Evolutionary conservation across 441 rosid species (phyloP), one percentile per base, ranked within the genome.

Genomic region (Adansonia grandidieri): DNA sequence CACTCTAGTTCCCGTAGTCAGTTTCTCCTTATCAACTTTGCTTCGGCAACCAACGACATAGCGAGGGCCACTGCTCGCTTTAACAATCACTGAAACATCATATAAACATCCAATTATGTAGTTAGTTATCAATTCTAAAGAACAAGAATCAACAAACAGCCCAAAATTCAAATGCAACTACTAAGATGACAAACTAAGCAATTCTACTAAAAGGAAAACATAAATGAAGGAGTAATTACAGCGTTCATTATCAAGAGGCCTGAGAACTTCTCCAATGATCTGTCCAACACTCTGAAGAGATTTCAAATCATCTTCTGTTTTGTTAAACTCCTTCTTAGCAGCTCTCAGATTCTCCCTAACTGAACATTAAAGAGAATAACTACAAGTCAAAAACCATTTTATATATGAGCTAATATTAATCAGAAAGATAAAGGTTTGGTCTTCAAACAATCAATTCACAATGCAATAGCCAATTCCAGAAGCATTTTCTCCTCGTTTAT

Each of bases 251-350:
- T 96, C 98, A 1, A 96, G 95, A 32, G 98, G 96, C 82, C 98
- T 81, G 71, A 96, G 97, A 78, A 96, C 98, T 92, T 94, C 99
- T 71, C 99, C 99, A 6, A 96, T 96, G 74, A 96, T 93, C 84
- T 96, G 97, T 1, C 99, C 99, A 81, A 94, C 98, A 86, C 99
- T 94, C 77, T 96, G 98, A 81, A 96, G 99, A 74, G 98, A 93
- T 87, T 96, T 96, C 67, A 94, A 86, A 85, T 94, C 98, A 87
- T 94, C 99, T 85, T 94, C 99, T 1, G 98, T 96, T 84, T 94
- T 96, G 76, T 89, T 91, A 87, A 91, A 96, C 81, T 96, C 98
- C 75, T 94, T 96, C 80, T 93, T 96, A 9, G 97, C 85, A 76
- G 78, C 86, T 76, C 96, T 85, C 86, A 96, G 80, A 78, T 85